These are phyloP conservation scores for Wickerhamomyces xylosicus DNA, from an alignment of 805 yeast genomes.

Conservation along the genomic window DNA sequence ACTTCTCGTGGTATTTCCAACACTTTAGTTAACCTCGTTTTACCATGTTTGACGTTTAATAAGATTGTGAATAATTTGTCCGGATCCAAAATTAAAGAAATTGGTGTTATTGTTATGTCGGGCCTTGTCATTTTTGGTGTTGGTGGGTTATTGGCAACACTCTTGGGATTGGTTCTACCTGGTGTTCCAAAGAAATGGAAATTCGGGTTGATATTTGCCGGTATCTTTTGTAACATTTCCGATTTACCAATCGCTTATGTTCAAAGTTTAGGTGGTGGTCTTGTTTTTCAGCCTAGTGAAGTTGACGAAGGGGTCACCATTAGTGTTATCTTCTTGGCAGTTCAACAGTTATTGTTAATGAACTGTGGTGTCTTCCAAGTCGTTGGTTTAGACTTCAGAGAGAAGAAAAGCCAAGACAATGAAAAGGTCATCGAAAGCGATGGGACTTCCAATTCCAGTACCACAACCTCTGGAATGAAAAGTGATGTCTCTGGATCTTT, in stretches of 20 bases:
- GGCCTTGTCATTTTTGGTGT: conserved; percentile 24
- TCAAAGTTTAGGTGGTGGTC: conserved; percentile 33
- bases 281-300: conserved; percentile 26
- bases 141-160: conserved; percentile 28
- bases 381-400: conserved; percentile 61
- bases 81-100: conserved; percentile 39
- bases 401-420: background rate
- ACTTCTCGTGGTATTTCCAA: conserved; percentile 42
- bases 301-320: conserved; percentile 39
- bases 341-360: background rate
- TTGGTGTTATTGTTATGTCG: conserved; percentile 31
- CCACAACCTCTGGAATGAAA: too few relatives aligned
- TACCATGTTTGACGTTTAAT: conserved; percentile 45
- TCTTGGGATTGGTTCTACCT: conserved; percentile 27
- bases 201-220: conserved; percentile 38
- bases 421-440: background rate
- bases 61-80: conserved; percentile 41
- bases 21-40: conserved; percentile 37
- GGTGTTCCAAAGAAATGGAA: conserved; percentile 35
- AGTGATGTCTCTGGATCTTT: background rate
- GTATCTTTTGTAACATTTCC: conserved; percentile 39
- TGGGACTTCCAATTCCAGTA: background rate
- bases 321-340: background rate
- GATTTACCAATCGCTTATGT: conserved; percentile 46
- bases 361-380: conserved; percentile 58